Base-by-base conservation (phyloP, 176 grass and related monocot genomes). In the Lolium multiflorum region DNA sequence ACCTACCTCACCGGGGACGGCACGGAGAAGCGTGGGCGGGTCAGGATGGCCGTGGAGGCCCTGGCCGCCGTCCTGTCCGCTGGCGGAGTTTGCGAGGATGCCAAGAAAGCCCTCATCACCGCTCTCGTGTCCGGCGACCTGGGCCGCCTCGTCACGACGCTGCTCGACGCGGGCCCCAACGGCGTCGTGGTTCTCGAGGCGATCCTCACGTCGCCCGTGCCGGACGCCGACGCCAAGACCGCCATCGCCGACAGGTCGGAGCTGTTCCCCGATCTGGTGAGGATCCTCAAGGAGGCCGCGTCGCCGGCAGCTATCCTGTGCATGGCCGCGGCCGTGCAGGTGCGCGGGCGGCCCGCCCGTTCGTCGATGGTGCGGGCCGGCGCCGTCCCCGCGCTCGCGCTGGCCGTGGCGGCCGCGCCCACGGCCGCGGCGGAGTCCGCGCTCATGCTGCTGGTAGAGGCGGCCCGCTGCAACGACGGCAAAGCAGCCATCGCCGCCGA, bases 261-360 rank as follows among this genome's bases (percentile, higher is more conserved):
- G 76, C 65, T 98, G 8, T 95, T 98, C 85, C 83, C 87, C 13
- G 93, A 95, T 64, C 87, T 98, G 20, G 81, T 95, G 31, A 55
- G 82, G 50, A 80, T 98, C 67, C 90, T 98, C 20, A 58, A 35
- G 78, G 88, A 88, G 66, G 89, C 81, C 25, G 82, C 84, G 8
- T 85, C 78, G 7, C 82, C 91, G 59, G 88, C 90, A 7, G 82
- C 83, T 5, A 80, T 97, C 77, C 86, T 71, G 31, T 97, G 95
- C 92, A 89, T 97, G 87, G 82, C 82, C 51, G 89, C 85, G 3
- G 72, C 86, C 18, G 84, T 98, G 46, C 70, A 77, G 78, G 87
- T 89, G 25, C 82, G 85, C 24, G 83, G 88, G 6, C 85, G 90
- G 2, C 75, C 82, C 1, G 90, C 92, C 24, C 87, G 85, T 12